Percentiles rank a stretch among this genome's conserved stretches.
phyloP scores from a whole-genome alignment of 352 stramenopile species.

The Globisporangium alternatum region DNA sequence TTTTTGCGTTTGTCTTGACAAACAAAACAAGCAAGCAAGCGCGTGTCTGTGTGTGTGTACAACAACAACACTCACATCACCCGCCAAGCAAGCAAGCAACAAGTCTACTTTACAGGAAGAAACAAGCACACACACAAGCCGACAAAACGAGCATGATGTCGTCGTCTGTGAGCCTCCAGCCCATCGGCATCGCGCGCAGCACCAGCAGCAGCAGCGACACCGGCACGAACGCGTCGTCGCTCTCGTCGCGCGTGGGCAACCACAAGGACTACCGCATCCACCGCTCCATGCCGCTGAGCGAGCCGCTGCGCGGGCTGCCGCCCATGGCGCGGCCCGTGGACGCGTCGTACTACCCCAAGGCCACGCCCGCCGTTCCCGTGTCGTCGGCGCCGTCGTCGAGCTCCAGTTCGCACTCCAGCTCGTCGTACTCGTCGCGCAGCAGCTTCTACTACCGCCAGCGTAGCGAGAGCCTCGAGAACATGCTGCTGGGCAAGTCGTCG shows the following conservation, averaged over 20 bases:
- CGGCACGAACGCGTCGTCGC: neutral
- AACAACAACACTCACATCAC: neutral
- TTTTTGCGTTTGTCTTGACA: constrained; percentile 4
- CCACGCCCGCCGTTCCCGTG: neutral
- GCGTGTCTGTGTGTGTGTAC: neutral
- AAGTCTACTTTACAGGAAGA: constrained; percentile 3
- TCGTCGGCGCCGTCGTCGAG: constrained; percentile 3
- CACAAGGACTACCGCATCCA: constrained; percentile 22
- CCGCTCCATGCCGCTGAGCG: constrained; percentile 19
- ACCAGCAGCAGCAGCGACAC: constrained; percentile 7
- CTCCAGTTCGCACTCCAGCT: neutral
- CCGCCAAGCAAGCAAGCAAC: neutral
- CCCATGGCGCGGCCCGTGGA: constrained; percentile 18
- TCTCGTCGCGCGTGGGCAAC: constrained; percentile 19
- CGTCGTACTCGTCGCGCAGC: constrained; percentile 1
- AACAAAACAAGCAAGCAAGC: constrained; percentile 4
- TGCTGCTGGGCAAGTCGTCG: constrained; percentile 9
- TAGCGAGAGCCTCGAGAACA: constrained; percentile 20
- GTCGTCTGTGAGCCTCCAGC: constrained; percentile 9
- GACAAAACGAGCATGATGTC: constrained; percentile 6
- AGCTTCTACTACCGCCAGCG: constrained; percentile 21
- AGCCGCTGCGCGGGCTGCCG: constrained; percentile 15
- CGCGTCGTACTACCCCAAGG: constrained; percentile 17
- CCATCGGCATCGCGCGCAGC: constrained; percentile 12
- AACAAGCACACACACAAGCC: constrained; percentile 1